A percentile compares a stretch with the other conserved stretches of the same genome.
Conservation (phyloP, 2,329 filamentous ascomycete species). For the Aspergillus cejpii region DNA sequence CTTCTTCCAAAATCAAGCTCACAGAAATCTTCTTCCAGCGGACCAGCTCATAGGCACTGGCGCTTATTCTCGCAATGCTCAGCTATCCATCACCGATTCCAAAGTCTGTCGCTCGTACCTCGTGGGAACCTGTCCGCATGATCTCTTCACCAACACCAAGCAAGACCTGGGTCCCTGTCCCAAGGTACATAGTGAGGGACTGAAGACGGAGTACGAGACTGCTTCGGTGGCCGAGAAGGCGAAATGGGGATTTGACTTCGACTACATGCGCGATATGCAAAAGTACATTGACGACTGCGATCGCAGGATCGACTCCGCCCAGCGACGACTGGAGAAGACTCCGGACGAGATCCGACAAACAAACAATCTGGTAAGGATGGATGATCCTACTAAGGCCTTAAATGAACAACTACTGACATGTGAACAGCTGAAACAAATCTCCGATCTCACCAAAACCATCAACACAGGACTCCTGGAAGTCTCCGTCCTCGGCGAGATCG, state of each 20-base stretch:
- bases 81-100: conserved; percentile 80
- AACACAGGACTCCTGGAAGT: conserved; percentile 79
- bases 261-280: conserved; percentile 92
- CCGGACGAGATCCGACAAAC: conserved; percentile 96
- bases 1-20: conserved; percentile 16
- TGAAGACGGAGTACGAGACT: conserved; percentile 82
- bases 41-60: conserved; percentile 73
- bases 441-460: conserved; percentile 70
- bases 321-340: conserved; percentile 89
- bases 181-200: conserved; percentile 77
- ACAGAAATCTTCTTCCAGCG: conserved; percentile 27
- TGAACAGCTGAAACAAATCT: conserved; percentile 68
- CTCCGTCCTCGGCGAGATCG: conserved; percentile 73
- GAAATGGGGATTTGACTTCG: conserved; percentile 85
- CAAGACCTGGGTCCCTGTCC: conserved; percentile 88
- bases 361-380: conserved; percentile 60
- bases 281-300: conserved; percentile 98
- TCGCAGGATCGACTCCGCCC: conserved; percentile 80
- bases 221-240: conserved; percentile 65
- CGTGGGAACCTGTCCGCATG: conserved; percentile 89
- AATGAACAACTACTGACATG: not conserved
- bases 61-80: conserved; percentile 64
- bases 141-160: conserved; percentile 99
- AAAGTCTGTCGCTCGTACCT: conserved; percentile 95
- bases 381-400: not conserved